phyloP scores from a whole-genome alignment of 2,329 filamentous ascomycete species.

The Alternaria arborescens region DNA sequence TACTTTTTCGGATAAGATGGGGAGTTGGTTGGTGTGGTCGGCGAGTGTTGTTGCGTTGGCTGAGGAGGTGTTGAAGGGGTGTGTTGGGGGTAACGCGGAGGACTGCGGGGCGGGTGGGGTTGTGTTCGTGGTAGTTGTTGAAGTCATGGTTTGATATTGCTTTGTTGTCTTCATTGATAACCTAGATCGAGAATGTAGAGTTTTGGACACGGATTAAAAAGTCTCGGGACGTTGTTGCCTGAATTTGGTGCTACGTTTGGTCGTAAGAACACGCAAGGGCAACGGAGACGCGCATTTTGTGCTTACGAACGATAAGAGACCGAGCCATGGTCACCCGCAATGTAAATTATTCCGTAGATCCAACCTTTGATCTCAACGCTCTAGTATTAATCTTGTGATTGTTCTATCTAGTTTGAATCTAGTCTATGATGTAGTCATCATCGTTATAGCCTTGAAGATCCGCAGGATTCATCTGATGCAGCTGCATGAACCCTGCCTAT shows the following conservation, averaged over 20 bases:
- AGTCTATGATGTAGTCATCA: neutral
- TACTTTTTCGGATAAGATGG: slow-evolving; percentile 19
- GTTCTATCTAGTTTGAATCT: neutral
- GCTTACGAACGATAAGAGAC: neutral
- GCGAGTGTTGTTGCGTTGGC: slow-evolving; percentile 6
- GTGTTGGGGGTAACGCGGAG: slow-evolving; percentile 38
- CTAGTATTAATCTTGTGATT: neutral
- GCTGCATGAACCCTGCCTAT: neutral
- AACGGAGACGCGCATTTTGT: neutral
- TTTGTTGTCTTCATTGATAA: slow-evolving; percentile 32
- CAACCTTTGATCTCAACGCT: neutral
- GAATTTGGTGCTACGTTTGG: neutral
- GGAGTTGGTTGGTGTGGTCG: neutral
- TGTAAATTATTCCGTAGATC: too few relatives aligned
- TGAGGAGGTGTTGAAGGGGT: slow-evolving; percentile 14
- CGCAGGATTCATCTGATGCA: neutral
- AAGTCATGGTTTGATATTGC: slow-evolving; percentile 51
- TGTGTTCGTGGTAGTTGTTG: slow-evolving; percentile 22
- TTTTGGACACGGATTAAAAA: neutral
- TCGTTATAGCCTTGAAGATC: neutral
- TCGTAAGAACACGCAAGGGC: neutral
- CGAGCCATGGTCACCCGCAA: neutral
- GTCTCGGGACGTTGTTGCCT: neutral
- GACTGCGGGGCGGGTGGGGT: slow-evolving; percentile 37
- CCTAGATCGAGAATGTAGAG: neutral